Evolutionary conservation across 495 filamentous ascomycete species (phyloP).

Genomic region (Penicillium goetzii): DNA sequence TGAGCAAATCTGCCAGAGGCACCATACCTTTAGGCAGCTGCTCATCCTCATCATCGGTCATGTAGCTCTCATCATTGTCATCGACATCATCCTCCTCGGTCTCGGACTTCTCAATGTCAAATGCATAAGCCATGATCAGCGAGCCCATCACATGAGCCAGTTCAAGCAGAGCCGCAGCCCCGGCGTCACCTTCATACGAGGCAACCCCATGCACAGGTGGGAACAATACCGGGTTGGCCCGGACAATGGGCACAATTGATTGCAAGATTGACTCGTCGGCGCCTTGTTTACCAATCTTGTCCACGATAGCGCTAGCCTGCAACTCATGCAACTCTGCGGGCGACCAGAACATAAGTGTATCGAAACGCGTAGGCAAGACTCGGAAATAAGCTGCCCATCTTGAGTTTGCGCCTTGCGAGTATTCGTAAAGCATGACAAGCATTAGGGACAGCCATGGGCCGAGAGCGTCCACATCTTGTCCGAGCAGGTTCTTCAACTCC

Average conservation of each 20-base stretch:
- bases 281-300: slow-evolving; percentile 75
- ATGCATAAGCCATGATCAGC: slow-evolving; percentile 92
- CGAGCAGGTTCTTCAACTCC: slow-evolving; percentile 47
- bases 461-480: slow-evolving; percentile 47
- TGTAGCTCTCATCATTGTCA: slow-evolving; percentile 63
- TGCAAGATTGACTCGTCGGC: slow-evolving; percentile 71
- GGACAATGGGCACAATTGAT: slow-evolving; percentile 64
- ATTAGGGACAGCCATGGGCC: slow-evolving; percentile 69
- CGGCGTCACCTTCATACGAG: slow-evolving; percentile 50
- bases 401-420: slow-evolving; percentile 61
- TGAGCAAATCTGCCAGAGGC: slow-evolving; percentile 88
- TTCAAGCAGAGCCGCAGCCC: slow-evolving; percentile 56
- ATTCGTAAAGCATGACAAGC: slow-evolving; percentile 80
- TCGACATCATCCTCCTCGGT: slow-evolving; percentile 58
- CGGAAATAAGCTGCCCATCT: slow-evolving; percentile 80
- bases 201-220: slow-evolving; percentile 52
- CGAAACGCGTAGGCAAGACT: slow-evolving; percentile 76
- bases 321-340: slow-evolving; percentile 69
- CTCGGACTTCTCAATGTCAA: slow-evolving; percentile 71
- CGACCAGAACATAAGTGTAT: slow-evolving; percentile 93
- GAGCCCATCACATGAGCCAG: slow-evolving; percentile 81
- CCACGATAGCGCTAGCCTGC: slow-evolving; percentile 73
- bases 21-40: slow-evolving; percentile 80
- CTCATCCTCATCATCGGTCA: slow-evolving; percentile 71
- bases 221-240: slow-evolving; percentile 48